These are phyloP conservation scores for Fusarium sp. DNA, from an alignment of 2,329 filamentous ascomycete species.

Conservation along the genomic window DNA sequence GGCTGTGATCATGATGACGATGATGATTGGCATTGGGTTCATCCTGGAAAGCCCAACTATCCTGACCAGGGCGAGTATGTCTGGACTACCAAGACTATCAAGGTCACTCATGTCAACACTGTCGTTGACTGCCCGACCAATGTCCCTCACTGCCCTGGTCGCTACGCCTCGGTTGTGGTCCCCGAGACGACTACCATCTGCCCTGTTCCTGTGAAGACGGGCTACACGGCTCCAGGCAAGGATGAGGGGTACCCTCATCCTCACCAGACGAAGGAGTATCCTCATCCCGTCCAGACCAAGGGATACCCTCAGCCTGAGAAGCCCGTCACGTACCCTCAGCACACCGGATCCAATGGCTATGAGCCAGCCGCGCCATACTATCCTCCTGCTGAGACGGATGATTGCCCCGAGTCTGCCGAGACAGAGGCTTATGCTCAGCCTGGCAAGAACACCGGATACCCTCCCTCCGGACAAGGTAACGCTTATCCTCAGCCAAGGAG, in stretches of 20 bases:
- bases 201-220: constrained; percentile 49
- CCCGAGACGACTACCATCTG: constrained; percentile 55
- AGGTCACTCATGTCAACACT: constrained; percentile 48
- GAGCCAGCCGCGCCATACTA: neutral
- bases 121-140: constrained; percentile 50
- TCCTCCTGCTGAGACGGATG: neutral
- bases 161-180: constrained; percentile 50
- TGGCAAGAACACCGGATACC: neutral
- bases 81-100: constrained; percentile 54
- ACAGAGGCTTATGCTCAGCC: neutral
- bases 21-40: constrained; percentile 50
- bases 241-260: neutral
- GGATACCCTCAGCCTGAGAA: neutral
- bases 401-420: neutral
- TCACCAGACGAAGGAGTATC: neutral
- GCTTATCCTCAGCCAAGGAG: neutral
- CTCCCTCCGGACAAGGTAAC: neutral
- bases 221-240: constrained; percentile 15
- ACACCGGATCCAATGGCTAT: neutral
- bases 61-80: constrained; percentile 42
- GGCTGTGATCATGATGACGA: constrained; percentile 46
- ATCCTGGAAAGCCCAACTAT: constrained; percentile 43
- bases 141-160: constrained; percentile 51
- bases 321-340: neutral
- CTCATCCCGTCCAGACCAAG: neutral